phyloP scores from a whole-genome alignment of 768 basidiomycete species.

The Saitozyma podzolica region DNA sequence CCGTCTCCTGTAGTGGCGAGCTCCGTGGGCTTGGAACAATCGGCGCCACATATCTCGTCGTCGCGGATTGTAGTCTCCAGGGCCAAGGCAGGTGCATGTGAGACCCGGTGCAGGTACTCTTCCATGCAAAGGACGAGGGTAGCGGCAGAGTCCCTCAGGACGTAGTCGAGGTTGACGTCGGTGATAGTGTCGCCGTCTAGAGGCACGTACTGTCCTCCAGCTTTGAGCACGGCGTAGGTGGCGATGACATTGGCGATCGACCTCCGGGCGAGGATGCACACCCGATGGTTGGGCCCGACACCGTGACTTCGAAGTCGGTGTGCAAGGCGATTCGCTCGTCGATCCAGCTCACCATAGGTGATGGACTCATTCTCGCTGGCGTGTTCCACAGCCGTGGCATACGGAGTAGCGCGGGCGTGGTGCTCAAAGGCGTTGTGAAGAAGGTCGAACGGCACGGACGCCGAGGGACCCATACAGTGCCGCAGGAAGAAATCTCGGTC shows the following conservation, averaged over 20 bases:
- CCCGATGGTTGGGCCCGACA: conserved; percentile 59
- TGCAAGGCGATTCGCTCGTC: conserved; percentile 58
- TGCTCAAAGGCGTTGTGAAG: conserved; percentile 63
- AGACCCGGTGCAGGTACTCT: conserved; percentile 55
- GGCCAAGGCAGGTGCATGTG: conserved; percentile 17
- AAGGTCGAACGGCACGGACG: conserved; percentile 56
- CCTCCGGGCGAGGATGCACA: conserved; percentile 62
- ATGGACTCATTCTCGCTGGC: conserved; percentile 54
- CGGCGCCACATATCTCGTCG: neutral
- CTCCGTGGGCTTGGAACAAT: conserved; percentile 53
- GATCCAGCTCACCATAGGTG: conserved; percentile 60
- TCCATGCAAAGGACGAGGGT: conserved; percentile 56
- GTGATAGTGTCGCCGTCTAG: conserved; percentile 63
- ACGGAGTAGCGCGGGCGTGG: conserved; percentile 56
- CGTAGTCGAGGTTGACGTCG: conserved; percentile 59
- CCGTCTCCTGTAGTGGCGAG: conserved; percentile 53
- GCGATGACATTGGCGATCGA: conserved; percentile 62
- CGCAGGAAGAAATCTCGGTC: conserved; percentile 1
- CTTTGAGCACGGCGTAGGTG: conserved; percentile 62
- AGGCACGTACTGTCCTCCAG: conserved; percentile 64
- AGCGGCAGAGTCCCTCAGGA: conserved; percentile 58
- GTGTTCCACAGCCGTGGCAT: conserved; percentile 60
- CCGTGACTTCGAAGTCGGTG: conserved; percentile 56
- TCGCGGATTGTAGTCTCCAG: neutral
- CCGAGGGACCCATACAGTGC: neutral